These are phyloP conservation scores for Debaryomyces robertsiae DNA, from an alignment of 1,139 yeast genomes.

Conservation along the genomic window DNA sequence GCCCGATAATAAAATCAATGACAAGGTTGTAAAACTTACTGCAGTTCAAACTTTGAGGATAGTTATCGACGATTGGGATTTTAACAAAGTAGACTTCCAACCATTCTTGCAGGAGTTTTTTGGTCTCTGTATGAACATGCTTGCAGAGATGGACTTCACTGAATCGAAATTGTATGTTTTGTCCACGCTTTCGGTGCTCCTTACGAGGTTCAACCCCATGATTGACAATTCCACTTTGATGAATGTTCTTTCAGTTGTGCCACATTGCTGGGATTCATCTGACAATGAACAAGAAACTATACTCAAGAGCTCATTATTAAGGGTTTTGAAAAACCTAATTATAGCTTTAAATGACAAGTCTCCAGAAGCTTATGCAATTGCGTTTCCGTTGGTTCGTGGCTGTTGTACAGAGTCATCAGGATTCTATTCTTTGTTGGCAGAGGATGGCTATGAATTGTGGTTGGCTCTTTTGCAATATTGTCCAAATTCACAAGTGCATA, in stretches of 20 bases:
- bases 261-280: slow-evolving; percentile 68
- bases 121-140: slow-evolving; percentile 46
- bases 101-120: slow-evolving; percentile 64
- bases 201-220: slow-evolving; percentile 66
- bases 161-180: slow-evolving; percentile 77
- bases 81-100: slow-evolving; percentile 63
- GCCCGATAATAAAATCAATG: slow-evolving; percentile 50
- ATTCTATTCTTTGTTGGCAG: slow-evolving; percentile 64
- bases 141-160: slow-evolving; percentile 53
- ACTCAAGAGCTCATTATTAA: slow-evolving; percentile 67
- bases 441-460: slow-evolving; percentile 92
- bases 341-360: slow-evolving; percentile 68
- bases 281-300: slow-evolving; percentile 63
- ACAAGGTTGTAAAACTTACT: slow-evolving; percentile 73
- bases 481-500: slow-evolving; percentile 32
- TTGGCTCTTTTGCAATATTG: slow-evolving; percentile 62
- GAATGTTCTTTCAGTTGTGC: slow-evolving; percentile 62
- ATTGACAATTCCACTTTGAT: slow-evolving; percentile 53
- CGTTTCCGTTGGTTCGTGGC: slow-evolving; percentile 66
- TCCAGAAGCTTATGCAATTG: slow-evolving; percentile 57
- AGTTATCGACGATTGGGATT: slow-evolving; percentile 85
- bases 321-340: slow-evolving; percentile 67
- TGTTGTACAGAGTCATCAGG: slow-evolving; percentile 64
- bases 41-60: slow-evolving; percentile 72
- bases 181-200: slow-evolving; percentile 63